Percentiles rank a stretch among this genome's conserved stretches.
phyloP scores from a whole-genome alignment of 208 protist genomes.

The Herpetomonas tarakana region DNA sequence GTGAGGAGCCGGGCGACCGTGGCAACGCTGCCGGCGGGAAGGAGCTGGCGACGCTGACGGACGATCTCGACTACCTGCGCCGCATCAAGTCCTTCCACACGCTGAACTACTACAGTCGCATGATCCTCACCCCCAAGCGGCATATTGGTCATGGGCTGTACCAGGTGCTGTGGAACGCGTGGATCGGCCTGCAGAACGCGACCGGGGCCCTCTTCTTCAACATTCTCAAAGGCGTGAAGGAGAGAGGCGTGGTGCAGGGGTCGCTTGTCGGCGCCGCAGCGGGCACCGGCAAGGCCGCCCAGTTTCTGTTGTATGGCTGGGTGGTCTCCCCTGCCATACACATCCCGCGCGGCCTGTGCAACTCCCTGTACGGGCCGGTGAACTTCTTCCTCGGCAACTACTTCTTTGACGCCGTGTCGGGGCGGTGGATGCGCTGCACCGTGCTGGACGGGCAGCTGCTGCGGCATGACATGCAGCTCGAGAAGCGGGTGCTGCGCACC shows the following conservation, averaged over 20 bases:
- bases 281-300: conserved; percentile 16
- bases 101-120: conserved; percentile 77
- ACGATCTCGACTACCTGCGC: conserved; percentile 68
- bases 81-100: conserved; percentile 46
- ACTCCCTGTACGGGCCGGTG: conserved; percentile 55
- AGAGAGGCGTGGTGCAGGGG: conserved; percentile 21
- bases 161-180: conserved; percentile 59
- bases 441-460: conserved; percentile 37
- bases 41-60: conserved; percentile 31
- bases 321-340: conserved; percentile 70
- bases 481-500: conserved; percentile 65
- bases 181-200: conserved; percentile 54
- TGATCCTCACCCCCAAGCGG: conserved; percentile 75
- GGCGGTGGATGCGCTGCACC: conserved; percentile 68
- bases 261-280: conserved; percentile 3
- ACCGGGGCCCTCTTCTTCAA: conserved; percentile 50
- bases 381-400: conserved; percentile 58
- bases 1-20: background rate
- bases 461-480: conserved; percentile 44
- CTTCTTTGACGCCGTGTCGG: conserved; percentile 72
- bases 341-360: conserved; percentile 52
- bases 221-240: conserved; percentile 24
- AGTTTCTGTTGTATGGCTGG: conserved; percentile 63
- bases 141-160: conserved; percentile 61
- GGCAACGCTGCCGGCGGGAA: conserved; percentile 1